Conservation (phyloP, 208 protist genomes). For the Leishmania turanica region DNA sequence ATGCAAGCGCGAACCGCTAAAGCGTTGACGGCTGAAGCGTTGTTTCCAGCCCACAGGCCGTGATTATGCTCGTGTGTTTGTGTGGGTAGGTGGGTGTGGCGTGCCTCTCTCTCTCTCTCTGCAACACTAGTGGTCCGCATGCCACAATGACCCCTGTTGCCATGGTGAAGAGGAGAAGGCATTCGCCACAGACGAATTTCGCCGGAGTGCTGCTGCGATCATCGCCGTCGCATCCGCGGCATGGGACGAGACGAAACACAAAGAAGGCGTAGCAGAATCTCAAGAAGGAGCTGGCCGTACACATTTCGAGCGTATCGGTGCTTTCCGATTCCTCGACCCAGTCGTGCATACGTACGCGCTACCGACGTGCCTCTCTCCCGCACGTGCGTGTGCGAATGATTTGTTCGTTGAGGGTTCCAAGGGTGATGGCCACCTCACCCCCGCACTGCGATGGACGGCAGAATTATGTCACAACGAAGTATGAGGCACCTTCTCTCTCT, state of each 20-base stretch:
- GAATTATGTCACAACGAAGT: not conserved
- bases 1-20: too few relatives aligned
- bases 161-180: not conserved
- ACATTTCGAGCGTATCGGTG: not conserved
- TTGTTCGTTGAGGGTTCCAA: not conserved
- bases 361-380: not conserved
- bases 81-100: not conserved
- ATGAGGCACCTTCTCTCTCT: not conserved
- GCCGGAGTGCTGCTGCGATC: not conserved
- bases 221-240: not conserved
- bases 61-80: not conserved
- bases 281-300: not conserved
- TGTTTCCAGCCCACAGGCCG: not conserved
- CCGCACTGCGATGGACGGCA: not conserved
- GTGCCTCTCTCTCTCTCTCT: not conserved
- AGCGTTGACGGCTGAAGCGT: not conserved
- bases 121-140: not conserved
- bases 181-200: not conserved
- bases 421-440: not conserved
- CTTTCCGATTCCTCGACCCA: not conserved
- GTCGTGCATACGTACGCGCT: not conserved
- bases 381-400: not conserved
- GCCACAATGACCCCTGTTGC: not conserved
- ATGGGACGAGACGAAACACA: not conserved
- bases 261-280: not conserved